phyloP scores from a whole-genome alignment of 148 eudicot species.

The Agrostemma githago region DNA sequence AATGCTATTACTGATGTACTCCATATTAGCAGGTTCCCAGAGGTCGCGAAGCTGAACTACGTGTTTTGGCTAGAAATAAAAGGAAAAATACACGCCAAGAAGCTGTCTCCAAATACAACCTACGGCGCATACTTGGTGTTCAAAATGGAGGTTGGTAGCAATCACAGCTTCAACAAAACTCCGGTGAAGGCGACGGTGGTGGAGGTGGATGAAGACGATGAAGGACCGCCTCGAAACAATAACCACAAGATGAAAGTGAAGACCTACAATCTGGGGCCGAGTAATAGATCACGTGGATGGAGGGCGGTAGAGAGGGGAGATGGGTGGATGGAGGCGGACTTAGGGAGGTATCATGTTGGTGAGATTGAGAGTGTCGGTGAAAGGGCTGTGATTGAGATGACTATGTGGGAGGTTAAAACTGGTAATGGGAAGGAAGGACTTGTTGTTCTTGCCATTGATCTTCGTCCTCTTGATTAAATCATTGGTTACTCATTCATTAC shows the following conservation, averaged over 20 bases:
- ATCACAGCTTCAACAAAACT: background rate
- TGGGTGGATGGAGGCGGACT: slow-evolving; percentile 24
- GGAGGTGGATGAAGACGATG: slow-evolving; percentile 6
- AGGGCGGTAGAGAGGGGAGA: slow-evolving; percentile 1
- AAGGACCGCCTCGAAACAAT: background rate
- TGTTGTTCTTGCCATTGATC: slow-evolving; percentile 17
- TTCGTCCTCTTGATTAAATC: slow-evolving; percentile 12
- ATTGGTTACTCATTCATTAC: background rate
- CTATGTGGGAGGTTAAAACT: background rate
- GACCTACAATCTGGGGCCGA: background rate
- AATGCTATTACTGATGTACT: background rate
- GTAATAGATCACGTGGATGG: background rate
- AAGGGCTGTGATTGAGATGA: slow-evolving; percentile 9
- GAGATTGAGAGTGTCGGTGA: background rate
- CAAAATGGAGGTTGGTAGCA: background rate
- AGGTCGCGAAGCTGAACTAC: background rate
- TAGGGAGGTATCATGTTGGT: slow-evolving; percentile 15
- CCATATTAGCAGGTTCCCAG: slow-evolving; percentile 17
- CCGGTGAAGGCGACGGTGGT: background rate
- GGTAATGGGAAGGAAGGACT: background rate
- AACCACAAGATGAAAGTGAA: background rate
- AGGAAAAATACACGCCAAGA: slow-evolving; percentile 6
- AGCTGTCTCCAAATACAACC: slow-evolving; percentile 13
- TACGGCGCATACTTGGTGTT: slow-evolving; percentile 23
- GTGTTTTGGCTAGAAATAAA: slow-evolving; percentile 22